Conservation (phyloP, 2,329 filamentous ascomycete genomes). For the Rugonectria rugulosa region DNA sequence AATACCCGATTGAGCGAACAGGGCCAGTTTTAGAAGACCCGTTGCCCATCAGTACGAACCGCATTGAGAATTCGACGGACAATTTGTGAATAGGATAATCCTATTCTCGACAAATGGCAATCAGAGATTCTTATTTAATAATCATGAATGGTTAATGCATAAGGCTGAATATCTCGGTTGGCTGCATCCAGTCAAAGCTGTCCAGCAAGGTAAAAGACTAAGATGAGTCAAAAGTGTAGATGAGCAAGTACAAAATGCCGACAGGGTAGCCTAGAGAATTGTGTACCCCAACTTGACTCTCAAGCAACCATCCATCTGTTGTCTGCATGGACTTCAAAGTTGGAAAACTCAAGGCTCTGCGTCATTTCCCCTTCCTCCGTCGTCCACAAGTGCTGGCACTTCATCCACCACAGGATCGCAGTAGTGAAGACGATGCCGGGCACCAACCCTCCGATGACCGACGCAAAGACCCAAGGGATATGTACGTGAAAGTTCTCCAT, state of each 20-base stretch:
- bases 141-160: background rate
- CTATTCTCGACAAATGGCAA: background rate
- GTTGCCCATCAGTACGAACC: background rate
- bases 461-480: constrained; percentile 9
- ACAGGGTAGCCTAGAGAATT: no score
- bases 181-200: no score
- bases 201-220: no score
- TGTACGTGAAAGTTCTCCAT: constrained; percentile 10
- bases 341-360: constrained; percentile 1
- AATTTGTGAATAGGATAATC: background rate
- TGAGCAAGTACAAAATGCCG: no score
- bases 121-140: background rate
- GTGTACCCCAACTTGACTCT: no score
- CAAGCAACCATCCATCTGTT: constrained; percentile 10
- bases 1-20: no score
- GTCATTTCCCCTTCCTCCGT: constrained; percentile 5
- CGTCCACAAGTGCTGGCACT: constrained; percentile 15
- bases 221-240: no score
- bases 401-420: constrained; percentile 15
- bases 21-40: no score
- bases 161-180: background rate
- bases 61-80: background rate
- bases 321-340: constrained; percentile 8
- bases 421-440: background rate
- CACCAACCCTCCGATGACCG: constrained; percentile 6